Evolutionary conservation across 108 stramenopile species (phyloP).

Genomic region (Discostella stelligeroides): DNA sequence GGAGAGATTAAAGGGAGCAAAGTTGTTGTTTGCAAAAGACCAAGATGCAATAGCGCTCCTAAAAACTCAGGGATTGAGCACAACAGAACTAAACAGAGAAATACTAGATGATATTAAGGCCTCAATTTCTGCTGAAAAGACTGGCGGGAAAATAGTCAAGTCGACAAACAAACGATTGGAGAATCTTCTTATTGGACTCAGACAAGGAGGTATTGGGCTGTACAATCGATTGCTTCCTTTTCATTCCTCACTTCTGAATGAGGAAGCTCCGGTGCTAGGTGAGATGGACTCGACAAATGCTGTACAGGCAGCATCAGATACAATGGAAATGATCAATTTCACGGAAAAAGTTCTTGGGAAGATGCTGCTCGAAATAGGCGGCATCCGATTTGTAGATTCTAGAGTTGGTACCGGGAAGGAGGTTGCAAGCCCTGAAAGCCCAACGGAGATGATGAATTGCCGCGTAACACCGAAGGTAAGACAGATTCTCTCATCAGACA

Average conservation of each 20-base stretch:
- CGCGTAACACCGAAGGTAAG: conserved; percentile 33
- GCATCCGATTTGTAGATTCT: conserved; percentile 36
- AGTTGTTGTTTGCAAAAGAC: conserved; percentile 45
- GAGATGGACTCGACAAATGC: conserved; percentile 53
- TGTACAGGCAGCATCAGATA: conserved; percentile 52
- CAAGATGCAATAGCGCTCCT: conserved; percentile 43
- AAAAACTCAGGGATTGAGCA: conserved; percentile 62
- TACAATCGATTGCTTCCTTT: conserved; percentile 68
- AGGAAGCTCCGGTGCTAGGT: conserved; percentile 49
- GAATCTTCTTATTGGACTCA: conserved; percentile 60
- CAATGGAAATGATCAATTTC: conserved; percentile 52
- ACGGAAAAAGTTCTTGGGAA: conserved; percentile 51
- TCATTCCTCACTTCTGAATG: conserved; percentile 52
- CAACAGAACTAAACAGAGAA: conserved; percentile 67
- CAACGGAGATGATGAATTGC: conserved; percentile 18
- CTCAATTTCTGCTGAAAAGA: conserved; percentile 43
- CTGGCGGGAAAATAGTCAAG: conserved; percentile 63
- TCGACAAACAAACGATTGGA: conserved; percentile 64
- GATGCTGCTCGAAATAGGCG: conserved; percentile 54
- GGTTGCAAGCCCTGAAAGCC: conserved; percentile 16
- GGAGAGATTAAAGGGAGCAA: conserved; percentile 52
- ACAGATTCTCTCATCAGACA: neutral
- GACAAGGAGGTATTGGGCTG: conserved; percentile 71
- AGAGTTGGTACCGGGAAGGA: conserved; percentile 28
- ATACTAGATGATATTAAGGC: conserved; percentile 53